A percentile compares a stretch with the other conserved stretches of the same genome.
Conservation (phyloP, 257 asterid species). For the Primulina tabacum region DNA sequence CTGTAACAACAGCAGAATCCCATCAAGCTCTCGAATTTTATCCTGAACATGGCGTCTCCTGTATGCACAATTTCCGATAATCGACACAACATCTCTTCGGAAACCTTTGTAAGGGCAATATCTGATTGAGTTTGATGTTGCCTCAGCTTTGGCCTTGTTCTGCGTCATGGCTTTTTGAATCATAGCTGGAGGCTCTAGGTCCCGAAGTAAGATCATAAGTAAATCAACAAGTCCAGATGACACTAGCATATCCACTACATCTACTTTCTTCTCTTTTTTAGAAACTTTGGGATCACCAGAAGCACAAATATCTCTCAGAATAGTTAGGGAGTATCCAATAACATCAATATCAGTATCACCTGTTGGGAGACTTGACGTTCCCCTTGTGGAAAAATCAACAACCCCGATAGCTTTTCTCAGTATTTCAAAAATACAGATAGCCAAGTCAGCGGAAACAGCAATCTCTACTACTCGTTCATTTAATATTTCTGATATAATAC, state of each 20-base stretch:
- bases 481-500: conserved; percentile 52
- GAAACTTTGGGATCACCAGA: conserved; percentile 28
- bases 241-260: conserved; percentile 42
- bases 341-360: conserved; percentile 54
- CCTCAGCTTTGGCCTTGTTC: conserved; percentile 26
- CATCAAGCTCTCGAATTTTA: conserved; percentile 58
- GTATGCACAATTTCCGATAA: conserved; percentile 73
- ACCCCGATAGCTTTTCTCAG: conserved; percentile 38
- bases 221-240: conserved; percentile 60
- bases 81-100: conserved; percentile 68
- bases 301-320: conserved; percentile 71
- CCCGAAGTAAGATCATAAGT: conserved; percentile 49
- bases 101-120: conserved; percentile 78
- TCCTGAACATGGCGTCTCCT: conserved; percentile 60
- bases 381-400: conserved; percentile 45
- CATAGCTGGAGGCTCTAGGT: conserved; percentile 68
- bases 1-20: conserved; percentile 63
- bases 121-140: conserved; percentile 27
- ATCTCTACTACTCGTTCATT: conserved; percentile 45
- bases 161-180: conserved; percentile 48
- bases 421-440: conserved; percentile 39
- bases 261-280: conserved; percentile 29
- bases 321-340: conserved; percentile 60
- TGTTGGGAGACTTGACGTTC: conserved; percentile 55
- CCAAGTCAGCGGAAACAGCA: conserved; percentile 37